Base-by-base conservation (phyloP, 1,139 yeast species). In the Yamadazyma songkhlaensis region DNA sequence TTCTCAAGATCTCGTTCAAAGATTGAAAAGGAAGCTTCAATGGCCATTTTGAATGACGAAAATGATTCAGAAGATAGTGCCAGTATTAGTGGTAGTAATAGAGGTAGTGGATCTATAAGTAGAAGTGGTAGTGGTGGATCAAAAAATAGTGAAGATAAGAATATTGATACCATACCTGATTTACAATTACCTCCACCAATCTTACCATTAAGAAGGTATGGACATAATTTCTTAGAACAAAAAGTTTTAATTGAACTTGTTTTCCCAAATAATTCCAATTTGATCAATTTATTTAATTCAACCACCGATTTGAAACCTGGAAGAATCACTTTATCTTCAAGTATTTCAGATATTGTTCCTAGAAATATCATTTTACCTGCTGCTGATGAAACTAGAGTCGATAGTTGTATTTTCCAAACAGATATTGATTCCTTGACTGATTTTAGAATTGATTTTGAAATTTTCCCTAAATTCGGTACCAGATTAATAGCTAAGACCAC, bases 151-250 rank as follows among this genome's bases (percentile, higher is more conserved):
- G 44, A 30, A 25, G 38, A 40, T 8, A 47, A 45, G 23, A 79
- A 72, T 38, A 63, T 74, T 3, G 95, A 87, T 49, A 74, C 81
- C 15, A 90, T 92, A 35, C 98, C 98, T 0, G 96, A 88, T 51
- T 72, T 92, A 41, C 80, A 89, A 25, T 70, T 92, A 40, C 98
- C 98, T 1, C 98, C 98, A 1, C 98, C 98, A 9, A 88, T 92
- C 38, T 79, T 92, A 35, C 98, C 98, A 0, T 67, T 92, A 39
- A 74, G 97, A 52, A 76, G 95, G 48, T 92, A 92, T 55, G 98
- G 98, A 7, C 98, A 92, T 62, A 92, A 89, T 60, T 92, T 89
- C 64, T 66, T 92, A 53, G 97, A 92, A 53, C 87, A 84, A 55
- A 88, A 86, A 53, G 88, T 87, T 3, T 79, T 89, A 47, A 75